Conservation (phyloP, 352 stramenopile genomes). For the Phytophthora idaei region DNA sequence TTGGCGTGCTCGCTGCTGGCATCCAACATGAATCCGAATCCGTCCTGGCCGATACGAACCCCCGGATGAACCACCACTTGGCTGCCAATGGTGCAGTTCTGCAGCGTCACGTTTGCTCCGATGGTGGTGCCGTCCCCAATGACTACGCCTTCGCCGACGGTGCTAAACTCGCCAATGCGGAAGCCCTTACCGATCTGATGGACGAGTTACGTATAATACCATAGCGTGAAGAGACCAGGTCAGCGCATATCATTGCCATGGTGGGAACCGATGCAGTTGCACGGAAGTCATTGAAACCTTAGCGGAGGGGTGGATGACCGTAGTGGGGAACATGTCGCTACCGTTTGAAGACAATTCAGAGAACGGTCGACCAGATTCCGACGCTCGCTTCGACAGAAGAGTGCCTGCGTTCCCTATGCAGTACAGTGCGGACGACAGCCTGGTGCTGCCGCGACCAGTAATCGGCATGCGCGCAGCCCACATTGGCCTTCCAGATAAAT, state of each 20-base stretch:
- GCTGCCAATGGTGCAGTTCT: conserved; percentile 71
- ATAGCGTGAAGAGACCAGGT: background rate
- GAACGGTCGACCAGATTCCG: conserved; percentile 7
- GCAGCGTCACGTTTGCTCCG: conserved; percentile 59
- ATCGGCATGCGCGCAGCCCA: conserved; percentile 3
- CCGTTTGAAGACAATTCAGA: conserved; percentile 10
- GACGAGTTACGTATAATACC: background rate
- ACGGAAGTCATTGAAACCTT: conserved; percentile 33
- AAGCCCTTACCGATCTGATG: conserved; percentile 64
- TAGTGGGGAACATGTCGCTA: conserved; percentile 30
- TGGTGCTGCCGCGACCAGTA: background rate
- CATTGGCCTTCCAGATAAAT: background rate
- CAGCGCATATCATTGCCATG: background rate
- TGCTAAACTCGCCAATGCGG: conserved; percentile 59
- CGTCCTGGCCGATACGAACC: conserved; percentile 77
- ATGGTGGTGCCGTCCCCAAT: conserved; percentile 61
- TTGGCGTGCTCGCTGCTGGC: conserved; percentile 66
- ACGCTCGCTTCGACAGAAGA: background rate
- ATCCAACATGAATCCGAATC: conserved; percentile 83
- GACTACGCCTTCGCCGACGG: conserved; percentile 61
- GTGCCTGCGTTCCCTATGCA: background rate
- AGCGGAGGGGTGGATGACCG: conserved; percentile 46
- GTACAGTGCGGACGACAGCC: background rate
- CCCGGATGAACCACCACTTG: conserved; percentile 78
- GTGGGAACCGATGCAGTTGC: background rate